These are phyloP conservation scores for Nepenthes gracilis DNA, from an alignment of 148 eudicot species.

Conservation along the genomic window DNA sequence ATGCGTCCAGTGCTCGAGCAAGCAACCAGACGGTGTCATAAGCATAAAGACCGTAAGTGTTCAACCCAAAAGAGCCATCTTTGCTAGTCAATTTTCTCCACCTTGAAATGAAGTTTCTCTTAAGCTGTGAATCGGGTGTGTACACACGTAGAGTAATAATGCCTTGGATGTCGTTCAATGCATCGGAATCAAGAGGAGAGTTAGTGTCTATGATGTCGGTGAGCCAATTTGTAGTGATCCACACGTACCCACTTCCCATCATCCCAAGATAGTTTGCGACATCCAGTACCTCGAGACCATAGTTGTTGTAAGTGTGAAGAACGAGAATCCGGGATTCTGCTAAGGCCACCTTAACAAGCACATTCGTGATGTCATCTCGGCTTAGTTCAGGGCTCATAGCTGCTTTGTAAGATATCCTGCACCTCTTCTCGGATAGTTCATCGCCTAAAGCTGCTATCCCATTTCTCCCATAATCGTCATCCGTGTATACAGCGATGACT, in stretches of 20 bases:
- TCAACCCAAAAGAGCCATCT: slow-evolving; percentile 31
- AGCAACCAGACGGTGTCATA: slow-evolving; percentile 75
- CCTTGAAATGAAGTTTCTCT: slow-evolving; percentile 27
- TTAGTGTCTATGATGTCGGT: slow-evolving; percentile 35
- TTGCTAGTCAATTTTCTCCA: slow-evolving; percentile 37
- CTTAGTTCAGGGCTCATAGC: slow-evolving; percentile 23
- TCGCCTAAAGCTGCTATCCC: slow-evolving; percentile 42
- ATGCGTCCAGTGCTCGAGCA: slow-evolving; percentile 49
- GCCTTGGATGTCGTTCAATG: slow-evolving; percentile 31
- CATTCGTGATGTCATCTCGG: slow-evolving; percentile 26
- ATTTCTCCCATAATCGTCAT: slow-evolving; percentile 62
- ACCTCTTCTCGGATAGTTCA: slow-evolving; percentile 26
- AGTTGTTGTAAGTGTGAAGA: slow-evolving; percentile 31
- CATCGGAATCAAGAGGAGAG: slow-evolving; percentile 21
- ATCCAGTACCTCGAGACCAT: slow-evolving; percentile 30
- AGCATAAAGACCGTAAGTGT: slow-evolving; percentile 52
- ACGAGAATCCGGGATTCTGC: slow-evolving; percentile 45
- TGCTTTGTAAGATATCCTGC: slow-evolving; percentile 38
- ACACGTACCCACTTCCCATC: slow-evolving; percentile 54
- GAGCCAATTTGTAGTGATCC: slow-evolving; percentile 76
- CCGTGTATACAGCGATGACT: slow-evolving; percentile 40
- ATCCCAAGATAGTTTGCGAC: slow-evolving; percentile 41
- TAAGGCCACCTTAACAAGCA: slow-evolving; percentile 26
- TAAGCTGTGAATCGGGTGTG: slow-evolving; percentile 37
- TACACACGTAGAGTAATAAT: slow-evolving; percentile 35